phyloP scores from a whole-genome alignment of 352 stramenopile species.

The Phytophthora tentaculata region DNA sequence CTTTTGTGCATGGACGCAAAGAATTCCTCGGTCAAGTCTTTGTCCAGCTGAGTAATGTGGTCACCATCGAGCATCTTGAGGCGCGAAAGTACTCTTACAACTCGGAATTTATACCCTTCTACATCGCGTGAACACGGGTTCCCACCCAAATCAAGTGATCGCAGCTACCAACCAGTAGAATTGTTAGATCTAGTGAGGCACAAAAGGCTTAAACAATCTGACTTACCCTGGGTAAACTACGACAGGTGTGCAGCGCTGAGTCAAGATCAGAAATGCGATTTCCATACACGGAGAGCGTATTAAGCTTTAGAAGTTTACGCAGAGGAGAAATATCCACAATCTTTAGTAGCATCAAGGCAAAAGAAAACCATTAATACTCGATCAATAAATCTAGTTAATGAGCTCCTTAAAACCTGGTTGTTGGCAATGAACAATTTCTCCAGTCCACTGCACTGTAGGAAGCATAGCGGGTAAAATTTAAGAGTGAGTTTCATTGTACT shows the following conservation, averaged over 20 bases:
- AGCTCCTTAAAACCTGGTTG: slow-evolving; percentile 46
- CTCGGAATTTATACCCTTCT: slow-evolving; percentile 79
- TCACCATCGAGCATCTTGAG: slow-evolving; percentile 80
- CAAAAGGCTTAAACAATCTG: neutral
- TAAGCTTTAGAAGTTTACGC: slow-evolving; percentile 53
- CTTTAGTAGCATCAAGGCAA: slow-evolving; percentile 18
- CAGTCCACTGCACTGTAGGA: slow-evolving; percentile 51
- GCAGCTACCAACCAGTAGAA: slow-evolving; percentile 44
- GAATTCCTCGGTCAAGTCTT: slow-evolving; percentile 76
- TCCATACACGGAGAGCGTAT: slow-evolving; percentile 67
- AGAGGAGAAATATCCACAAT: slow-evolving; percentile 56
- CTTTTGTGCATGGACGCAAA: slow-evolving; percentile 24
- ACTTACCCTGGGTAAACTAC: slow-evolving; percentile 50
- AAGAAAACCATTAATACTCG: neutral
- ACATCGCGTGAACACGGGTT: slow-evolving; percentile 73
- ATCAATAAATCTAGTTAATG: neutral
- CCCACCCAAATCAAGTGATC: slow-evolving; percentile 70
- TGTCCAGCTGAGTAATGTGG: slow-evolving; percentile 73
- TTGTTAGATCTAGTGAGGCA: neutral
- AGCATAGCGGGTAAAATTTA: neutral
- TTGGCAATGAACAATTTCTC: slow-evolving; percentile 73
- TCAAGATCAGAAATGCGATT: slow-evolving; percentile 60
- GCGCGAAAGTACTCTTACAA: slow-evolving; percentile 62
- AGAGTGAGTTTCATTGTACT: slow-evolving; percentile 5
- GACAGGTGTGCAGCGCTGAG: slow-evolving; percentile 56